phyloP scores from a whole-genome alignment of 768 basidiomycete species.

The Nidularia sp. region DNA sequence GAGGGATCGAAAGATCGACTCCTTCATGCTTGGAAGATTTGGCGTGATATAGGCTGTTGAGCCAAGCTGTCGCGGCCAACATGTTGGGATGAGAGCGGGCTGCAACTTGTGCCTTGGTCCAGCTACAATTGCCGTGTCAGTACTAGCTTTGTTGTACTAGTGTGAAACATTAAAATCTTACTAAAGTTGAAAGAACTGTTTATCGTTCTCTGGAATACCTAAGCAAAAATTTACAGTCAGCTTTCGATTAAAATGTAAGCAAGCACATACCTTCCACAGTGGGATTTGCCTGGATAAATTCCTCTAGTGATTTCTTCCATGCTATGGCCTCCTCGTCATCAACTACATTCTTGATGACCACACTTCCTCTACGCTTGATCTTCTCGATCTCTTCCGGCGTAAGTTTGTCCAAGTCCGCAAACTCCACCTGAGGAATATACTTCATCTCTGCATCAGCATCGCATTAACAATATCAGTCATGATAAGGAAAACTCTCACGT shows the following conservation, averaged over 20 bases:
- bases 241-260: not conserved
- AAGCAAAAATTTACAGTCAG: not conserved
- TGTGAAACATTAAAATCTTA: slow-evolving; percentile 21
- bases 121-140: slow-evolving; percentile 14
- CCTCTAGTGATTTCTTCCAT: slow-evolving; percentile 56
- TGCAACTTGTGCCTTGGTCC: slow-evolving; percentile 53
- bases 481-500: slow-evolving; percentile 29
- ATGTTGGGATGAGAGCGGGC: slow-evolving; percentile 68
- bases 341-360: slow-evolving; percentile 62
- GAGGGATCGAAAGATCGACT: slow-evolving; percentile 57
- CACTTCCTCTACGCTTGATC: slow-evolving; percentile 52
- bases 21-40: slow-evolving; percentile 37
- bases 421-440: slow-evolving; percentile 63
- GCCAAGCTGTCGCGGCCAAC: slow-evolving; percentile 50
- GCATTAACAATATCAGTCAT: not conserved
- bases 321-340: slow-evolving; percentile 46
- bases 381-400: slow-evolving; percentile 37
- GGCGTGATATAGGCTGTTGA: slow-evolving; percentile 61
- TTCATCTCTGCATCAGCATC: slow-evolving; percentile 12
- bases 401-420: slow-evolving; percentile 46
- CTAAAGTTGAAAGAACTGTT: slow-evolving; percentile 76
- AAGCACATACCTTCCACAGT: slow-evolving; percentile 41
- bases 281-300: slow-evolving; percentile 56
- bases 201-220: slow-evolving; percentile 55
- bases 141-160: too few relatives aligned